These are phyloP conservation scores for Arabidopsis suecica DNA, from an alignment of 345 rosid species.

Conservation along the genomic window DNA sequence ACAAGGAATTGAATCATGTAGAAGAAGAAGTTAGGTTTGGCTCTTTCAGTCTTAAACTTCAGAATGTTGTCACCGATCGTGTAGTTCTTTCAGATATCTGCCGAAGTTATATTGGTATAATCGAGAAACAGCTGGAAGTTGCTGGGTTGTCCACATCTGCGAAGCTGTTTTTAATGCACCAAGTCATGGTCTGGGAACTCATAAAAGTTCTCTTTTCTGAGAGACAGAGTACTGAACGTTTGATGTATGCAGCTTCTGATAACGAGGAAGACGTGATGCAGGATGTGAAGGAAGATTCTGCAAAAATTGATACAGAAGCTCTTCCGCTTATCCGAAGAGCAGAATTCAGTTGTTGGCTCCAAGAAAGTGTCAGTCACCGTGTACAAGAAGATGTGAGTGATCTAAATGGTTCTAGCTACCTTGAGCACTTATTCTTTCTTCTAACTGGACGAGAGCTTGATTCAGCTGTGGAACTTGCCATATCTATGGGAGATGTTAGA, in stretches of 20 bases:
- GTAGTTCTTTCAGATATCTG: constrained; percentile 76
- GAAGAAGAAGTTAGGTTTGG: constrained; percentile 69
- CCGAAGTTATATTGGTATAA: constrained; percentile 75
- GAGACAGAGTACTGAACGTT: constrained; percentile 61
- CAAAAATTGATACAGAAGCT: constrained; percentile 70
- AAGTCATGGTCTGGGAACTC: constrained; percentile 96
- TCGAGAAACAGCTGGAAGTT: constrained; percentile 82
- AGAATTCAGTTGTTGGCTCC: constrained; percentile 92
- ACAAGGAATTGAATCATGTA: constrained; percentile 64
- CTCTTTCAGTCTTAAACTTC: constrained; percentile 72
- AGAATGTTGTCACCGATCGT: constrained; percentile 63
- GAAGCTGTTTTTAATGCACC: constrained; percentile 81
- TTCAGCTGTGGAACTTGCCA: constrained; percentile 85
- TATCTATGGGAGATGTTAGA: constrained; percentile 92
- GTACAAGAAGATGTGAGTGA: constrained; percentile 89
- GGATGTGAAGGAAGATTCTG: constrained; percentile 70
- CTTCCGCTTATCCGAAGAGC: constrained; percentile 92
- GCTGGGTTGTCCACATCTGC: constrained; percentile 70
- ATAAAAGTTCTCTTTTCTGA: constrained; percentile 90
- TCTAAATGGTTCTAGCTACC: constrained; percentile 74
- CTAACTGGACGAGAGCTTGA: constrained; percentile 90
- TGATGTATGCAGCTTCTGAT: constrained; percentile 66
- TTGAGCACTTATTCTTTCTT: constrained; percentile 78
- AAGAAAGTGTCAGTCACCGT: constrained; percentile 88
- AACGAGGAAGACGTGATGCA: constrained; percentile 93